Base-by-base conservation (phyloP, 164 flowering plant genomes). In the Cinnamomum micranthum region DNA sequence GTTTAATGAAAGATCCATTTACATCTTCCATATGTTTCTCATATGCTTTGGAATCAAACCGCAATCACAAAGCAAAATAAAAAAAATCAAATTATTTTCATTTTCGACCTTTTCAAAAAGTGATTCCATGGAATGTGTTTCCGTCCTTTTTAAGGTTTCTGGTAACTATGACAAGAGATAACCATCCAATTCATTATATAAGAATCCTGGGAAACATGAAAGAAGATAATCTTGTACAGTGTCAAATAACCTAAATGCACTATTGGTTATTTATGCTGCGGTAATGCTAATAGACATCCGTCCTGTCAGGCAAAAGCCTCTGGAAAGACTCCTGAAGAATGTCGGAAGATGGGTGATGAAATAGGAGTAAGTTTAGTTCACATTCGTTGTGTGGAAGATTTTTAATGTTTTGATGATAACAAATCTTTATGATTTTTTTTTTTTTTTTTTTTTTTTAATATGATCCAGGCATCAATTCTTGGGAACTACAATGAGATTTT, bases 281-380 rank as follows among this genome's bases (percentile, higher is more conserved):
- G 13, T 69, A 50, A 65, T n/a, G 50, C 65, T 24, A n/a, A 14
- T 71, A 28, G 51, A 28, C 75, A 2, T 72, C 12, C 50, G 24
- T 15, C 47, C 23, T 66, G 79, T 69, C 89, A 95, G 98, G 98
- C 93, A 67, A 95, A 95, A 87, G 95, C 98, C 77, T 89, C 91
- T 79, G 98, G 98, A 77, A 88, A 75, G 78, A 86, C 90, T 69
- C 81, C 92, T 75, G 81, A 80, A 69, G 91, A 88, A n/a, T 89
- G 73, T 73, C 83, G 58, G 62, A 79, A 84, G 78, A 81, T 80
- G 86, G 97, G 97, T 64, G 85, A 92, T 84, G 91, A 87, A 68
- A 80, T 78, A 15, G 95, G 97, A 77, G 98, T 95, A 88, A 83
- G 96, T 72, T 77, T 88, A 83, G 95, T 72, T 77, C 68, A 69